phyloP scores from a whole-genome alignment of 129 eudicot species.

The Ambrosia artemisiifolia region DNA sequence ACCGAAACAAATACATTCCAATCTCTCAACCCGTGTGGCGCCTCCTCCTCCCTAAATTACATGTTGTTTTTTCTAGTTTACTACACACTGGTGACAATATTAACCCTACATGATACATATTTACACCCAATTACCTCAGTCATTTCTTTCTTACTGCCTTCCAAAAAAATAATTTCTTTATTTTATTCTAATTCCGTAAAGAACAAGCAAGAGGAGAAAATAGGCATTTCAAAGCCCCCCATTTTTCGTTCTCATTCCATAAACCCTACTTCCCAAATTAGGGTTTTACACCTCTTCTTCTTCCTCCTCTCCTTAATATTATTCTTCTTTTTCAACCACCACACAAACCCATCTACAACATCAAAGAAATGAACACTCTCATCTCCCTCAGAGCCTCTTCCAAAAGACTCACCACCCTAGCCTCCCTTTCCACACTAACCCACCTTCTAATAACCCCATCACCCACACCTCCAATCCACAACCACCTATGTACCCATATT shows the following conservation, averaged over 20 bases:
- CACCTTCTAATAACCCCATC: conserved; percentile 16
- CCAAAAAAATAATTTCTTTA: no score
- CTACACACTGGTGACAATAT: no score
- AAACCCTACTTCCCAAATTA: conserved; percentile 16
- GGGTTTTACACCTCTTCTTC: conserved; percentile 8
- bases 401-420: conserved; percentile 19
- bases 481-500: background rate
- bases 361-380: conserved; percentile 19
- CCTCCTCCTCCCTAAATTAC: no score
- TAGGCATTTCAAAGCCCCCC: background rate
- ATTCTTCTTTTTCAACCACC: background rate
- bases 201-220: no score
- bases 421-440: conserved; percentile 14
- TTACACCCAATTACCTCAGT: no score
- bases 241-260: background rate
- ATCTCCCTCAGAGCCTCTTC: conserved; percentile 23
- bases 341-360: background rate
- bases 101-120: no score
- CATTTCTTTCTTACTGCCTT: no score
- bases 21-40: no score
- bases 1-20: no score
- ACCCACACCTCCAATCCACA: conserved; percentile 10
- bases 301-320: background rate
- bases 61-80: no score
- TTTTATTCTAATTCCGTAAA: no score